Base-by-base conservation (phyloP, 257 asterid species). In the Osmanthus fragrans region DNA sequence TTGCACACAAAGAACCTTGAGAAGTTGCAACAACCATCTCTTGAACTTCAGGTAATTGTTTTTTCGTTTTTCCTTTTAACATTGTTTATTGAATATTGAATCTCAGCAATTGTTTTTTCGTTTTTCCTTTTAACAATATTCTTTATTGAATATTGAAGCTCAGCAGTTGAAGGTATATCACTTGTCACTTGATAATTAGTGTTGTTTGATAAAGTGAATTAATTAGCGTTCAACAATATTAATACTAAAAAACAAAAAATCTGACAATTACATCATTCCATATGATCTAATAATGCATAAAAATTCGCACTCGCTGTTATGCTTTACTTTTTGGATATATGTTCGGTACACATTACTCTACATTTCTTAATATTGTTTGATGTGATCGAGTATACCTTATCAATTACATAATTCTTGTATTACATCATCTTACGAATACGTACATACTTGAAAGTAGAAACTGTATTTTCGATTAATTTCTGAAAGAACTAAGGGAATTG, bases 1-100 rank as follows among this genome's bases (percentile, higher is more conserved):
- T 79, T 94, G 89, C 94, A 94, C 77, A 82, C 94, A 4, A 92
- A 90, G 87, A 92, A 94, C 77, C 88, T 92, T 36, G 80, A 82
- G 23, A 91, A 89, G 83, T 10, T 88, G 86, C 97, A 88, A 5
- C 94, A 89, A 40, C 96, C 97, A 49, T 92, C 97, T 9, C 92
- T 92, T 76, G 94, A 91, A 77, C 87, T 92, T 58, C 97, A 90
- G 90, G 97, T 88, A 11, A 25, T 23, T 72, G n/a, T n/a, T n/a
- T 6, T 49, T 64, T 7, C 27, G 4, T 25, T 6, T 40, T 73
- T 5, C 7, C 32, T 5, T 39, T 30, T 30, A 40, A 40, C 47
- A 40, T 40, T 40, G 4, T 40, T 40, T 40, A 40, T 40, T 40
- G 47, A 9, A 40, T 40, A 11, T 40, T 11, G 47, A 40, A 40